Evolutionary conservation across 1,284 basidiomycete genomes (phyloP), one percentile per base, ranked within the genome.

Genomic region (Ceratobasidium sp.): DNA sequence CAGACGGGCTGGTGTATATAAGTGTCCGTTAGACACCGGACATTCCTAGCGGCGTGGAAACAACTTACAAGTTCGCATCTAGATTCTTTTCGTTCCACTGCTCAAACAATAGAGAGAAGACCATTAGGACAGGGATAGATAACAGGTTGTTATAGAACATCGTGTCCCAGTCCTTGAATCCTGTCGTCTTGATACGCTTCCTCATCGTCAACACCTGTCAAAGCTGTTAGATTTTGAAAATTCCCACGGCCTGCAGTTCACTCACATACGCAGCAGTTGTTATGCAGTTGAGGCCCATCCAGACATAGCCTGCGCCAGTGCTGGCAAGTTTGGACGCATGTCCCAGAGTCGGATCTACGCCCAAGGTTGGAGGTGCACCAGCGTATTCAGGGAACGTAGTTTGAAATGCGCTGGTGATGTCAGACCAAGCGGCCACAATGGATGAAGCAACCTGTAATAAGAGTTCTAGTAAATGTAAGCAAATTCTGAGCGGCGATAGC

Each of bases 61-160:
- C 41, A 5, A 82, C 91, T 83, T 79, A 96, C 95, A 99, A 99
- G 83, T 98, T 99, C 73, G 86, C 85, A 57, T 82, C 82, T 46
- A 99, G 84, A 79, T 91, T 96, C 73, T 88, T 90, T 6, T 84
- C 82, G 61, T 91, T 89, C 98, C 98, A 99, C 80, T 98, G 90
- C 82, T 99, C 98, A 47, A 92, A 84, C 67, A 96, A 77, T 76
- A 99, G 79, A 16, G 96, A 98, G 80, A 92, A 94, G 73, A 96
- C 77, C 47, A 88, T 85, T 50, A 99, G 85, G 44, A 98, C 89
- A 50, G 98, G 96, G 77, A 99, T 95, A 43, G 95, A 98, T 61
- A 99, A 85, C 64, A 98, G 82, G 82, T 99, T 99, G 85, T 98
- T 98, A 86, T 98, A 99, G 84, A 96, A 98, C 97, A 99, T 98